A percentile compares a stretch with the other conserved stretches of the same genome.
phyloP scores from a whole-genome alignment of 2,329 filamentous ascomycete genomes.

The Hymenoscyphus albidus region DNA sequence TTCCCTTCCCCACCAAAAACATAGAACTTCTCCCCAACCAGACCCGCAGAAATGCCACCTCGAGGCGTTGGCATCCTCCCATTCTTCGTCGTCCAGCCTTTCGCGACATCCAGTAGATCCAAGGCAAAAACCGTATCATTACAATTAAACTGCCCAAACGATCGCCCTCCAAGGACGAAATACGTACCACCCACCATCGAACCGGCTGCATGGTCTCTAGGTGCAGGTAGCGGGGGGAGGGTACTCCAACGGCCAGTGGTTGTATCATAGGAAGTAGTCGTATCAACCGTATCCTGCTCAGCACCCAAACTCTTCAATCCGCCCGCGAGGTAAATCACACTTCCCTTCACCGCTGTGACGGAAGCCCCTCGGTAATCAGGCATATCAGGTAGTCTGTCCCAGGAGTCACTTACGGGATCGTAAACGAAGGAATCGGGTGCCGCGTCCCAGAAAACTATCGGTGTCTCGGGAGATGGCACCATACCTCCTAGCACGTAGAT shows the following conservation, averaged over 20 bases:
- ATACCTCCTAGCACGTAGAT: constrained; percentile 11
- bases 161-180: constrained; percentile 30
- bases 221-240: constrained; percentile 35
- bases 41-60: constrained; percentile 33
- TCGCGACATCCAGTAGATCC: constrained; percentile 27
- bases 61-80: constrained; percentile 38
- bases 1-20: constrained; percentile 41
- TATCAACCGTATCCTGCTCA: constrained; percentile 6
- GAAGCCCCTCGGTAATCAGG: not conserved
- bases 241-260: constrained; percentile 29
- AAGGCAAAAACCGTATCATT: constrained; percentile 37
- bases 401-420: not conserved
- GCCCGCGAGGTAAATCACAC: constrained; percentile 38
- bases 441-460: not conserved
- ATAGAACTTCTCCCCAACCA: constrained; percentile 33
- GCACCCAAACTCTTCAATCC: constrained; percentile 31
- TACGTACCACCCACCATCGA: constrained; percentile 35
- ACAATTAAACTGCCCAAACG: constrained; percentile 33
- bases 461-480: not conserved
- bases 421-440: not conserved
- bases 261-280: constrained; percentile 32
- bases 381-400: not conserved
- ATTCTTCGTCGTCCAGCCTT: constrained; percentile 26
- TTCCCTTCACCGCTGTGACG: not conserved
- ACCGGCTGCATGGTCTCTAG: constrained; percentile 36